phyloP scores from a whole-genome alignment of 306 rosid genomes.

The Senna siamea region DNA sequence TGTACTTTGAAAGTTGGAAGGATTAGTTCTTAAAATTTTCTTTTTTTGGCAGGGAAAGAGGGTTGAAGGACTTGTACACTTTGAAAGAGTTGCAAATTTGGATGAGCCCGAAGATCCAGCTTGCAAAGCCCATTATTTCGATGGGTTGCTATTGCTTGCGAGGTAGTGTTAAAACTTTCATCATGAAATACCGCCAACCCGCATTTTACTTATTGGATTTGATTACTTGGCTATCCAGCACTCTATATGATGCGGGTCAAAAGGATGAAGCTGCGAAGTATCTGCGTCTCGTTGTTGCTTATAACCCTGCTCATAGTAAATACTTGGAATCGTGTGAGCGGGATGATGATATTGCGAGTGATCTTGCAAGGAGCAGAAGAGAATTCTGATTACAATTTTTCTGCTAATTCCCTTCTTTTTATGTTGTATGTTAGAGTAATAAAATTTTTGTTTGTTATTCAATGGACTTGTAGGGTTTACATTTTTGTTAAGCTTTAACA shows the following conservation, averaged over 20 bases:
- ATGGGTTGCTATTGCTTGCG: slow-evolving; percentile 72
- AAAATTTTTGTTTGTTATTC: not conserved
- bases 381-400: slow-evolving; percentile 53
- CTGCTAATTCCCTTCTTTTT: slow-evolving; percentile 13
- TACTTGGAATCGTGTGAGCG: slow-evolving; percentile 71
- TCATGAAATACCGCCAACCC: slow-evolving; percentile 2
- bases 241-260: slow-evolving; percentile 67
- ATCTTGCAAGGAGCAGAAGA: slow-evolving; percentile 74
- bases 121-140: slow-evolving; percentile 80
- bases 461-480: slow-evolving; percentile 1
- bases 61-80: slow-evolving; percentile 67
- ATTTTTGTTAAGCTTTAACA: not conserved
- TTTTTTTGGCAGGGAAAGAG: slow-evolving; percentile 65
- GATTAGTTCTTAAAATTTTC: slow-evolving; percentile 22
- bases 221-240: slow-evolving; percentile 53
- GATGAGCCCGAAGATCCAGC: slow-evolving; percentile 77
- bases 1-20: slow-evolving; percentile 25
- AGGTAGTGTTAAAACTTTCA: slow-evolving; percentile 51
- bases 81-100: slow-evolving; percentile 76
- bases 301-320: slow-evolving; percentile 62
- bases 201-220: slow-evolving; percentile 29
- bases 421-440: slow-evolving; percentile 21
- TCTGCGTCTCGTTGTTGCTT: slow-evolving; percentile 76
- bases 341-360: slow-evolving; percentile 55
- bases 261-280: slow-evolving; percentile 78